Evolutionary conservation across 257 asterid genomes (phyloP), one percentile per base, ranked within the genome.

Genomic region (Cinchona pubescens): DNA sequence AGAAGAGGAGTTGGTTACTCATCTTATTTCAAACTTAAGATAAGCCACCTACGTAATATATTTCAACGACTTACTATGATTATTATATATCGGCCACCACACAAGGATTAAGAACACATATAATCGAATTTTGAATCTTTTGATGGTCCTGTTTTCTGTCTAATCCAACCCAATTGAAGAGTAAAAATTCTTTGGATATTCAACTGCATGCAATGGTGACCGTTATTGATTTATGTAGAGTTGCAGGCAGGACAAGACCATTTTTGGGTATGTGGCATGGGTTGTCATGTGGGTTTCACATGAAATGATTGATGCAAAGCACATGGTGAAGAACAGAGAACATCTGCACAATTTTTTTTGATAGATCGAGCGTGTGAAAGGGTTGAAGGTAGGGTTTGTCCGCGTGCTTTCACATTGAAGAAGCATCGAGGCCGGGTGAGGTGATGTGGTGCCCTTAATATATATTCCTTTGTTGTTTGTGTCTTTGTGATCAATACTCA

Each of bases 281-380:
- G 27, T 69, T 43, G 74, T 80, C 90, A 82, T 76, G 87, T 86
- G 90, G 79, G 84, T 66, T 75, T 76, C 87, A 86, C 84, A 76
- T 82, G 83, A 82, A 49, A 35, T 25, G 34, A 71, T 76, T 73
- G 73, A 78, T 67, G n/a, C 56, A 40, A 72, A 49, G 83, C 83
- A 86, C 76, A 81, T 78, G 82, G 61, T 53, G 56, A 72, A 40
- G 72, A 83, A 81, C 85, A 81, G 74, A 81, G 82, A 86, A 79
- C 81, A 83, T 82, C 86, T 81, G 89, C 85, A 76, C 18, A 45
- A 49, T 67, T 37, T 32, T 12, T 27, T 63, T 7, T 27, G 7
- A 3, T 34, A 27, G 45, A n/a, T n/a, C n/a, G n/a, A n/a, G 73
- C 51, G 71, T 30, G 70, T 37, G 76, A 51, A 46, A 29, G 75